phyloP scores from a whole-genome alignment of 805 yeast genomes.

The Barnettozyma populi region DNA sequence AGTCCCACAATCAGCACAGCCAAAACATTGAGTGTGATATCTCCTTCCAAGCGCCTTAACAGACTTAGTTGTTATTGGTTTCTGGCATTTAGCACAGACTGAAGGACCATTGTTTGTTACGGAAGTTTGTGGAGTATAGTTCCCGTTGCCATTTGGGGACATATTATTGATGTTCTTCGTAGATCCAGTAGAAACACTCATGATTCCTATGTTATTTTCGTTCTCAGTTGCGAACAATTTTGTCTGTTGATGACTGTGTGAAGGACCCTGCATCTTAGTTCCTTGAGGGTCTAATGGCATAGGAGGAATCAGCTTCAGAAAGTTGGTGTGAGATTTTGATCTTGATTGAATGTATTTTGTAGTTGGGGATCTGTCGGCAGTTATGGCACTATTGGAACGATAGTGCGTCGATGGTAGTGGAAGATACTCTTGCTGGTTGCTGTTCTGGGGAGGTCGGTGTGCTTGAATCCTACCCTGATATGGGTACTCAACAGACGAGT shows the following conservation, averaged over 20 bases:
- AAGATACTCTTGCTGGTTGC: not conserved
- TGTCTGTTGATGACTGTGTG: conserved; percentile 3
- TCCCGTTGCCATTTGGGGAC: not conserved
- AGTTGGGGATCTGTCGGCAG: not conserved
- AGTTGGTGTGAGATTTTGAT: conserved; percentile 14
- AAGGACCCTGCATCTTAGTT: conserved; percentile 11
- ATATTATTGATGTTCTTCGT: conserved; percentile 7
- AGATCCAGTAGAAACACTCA: conserved; percentile 4
- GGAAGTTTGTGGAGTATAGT: conserved; percentile 11
- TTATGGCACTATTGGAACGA: conserved; percentile 3
- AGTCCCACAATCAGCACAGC: conserved; percentile 77
- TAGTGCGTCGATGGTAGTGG: not conserved
- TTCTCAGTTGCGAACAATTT: not conserved
- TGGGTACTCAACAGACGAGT: not conserved
- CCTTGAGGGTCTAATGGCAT: conserved; percentile 15
- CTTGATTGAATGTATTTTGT: not conserved
- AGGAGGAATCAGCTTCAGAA: conserved; percentile 26
- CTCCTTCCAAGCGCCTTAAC: conserved; percentile 78
- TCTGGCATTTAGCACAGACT: conserved; percentile 46
- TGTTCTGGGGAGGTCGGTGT: not conserved
- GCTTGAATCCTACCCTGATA: not conserved
- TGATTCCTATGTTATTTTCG: conserved; percentile 8
- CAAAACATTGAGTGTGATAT: conserved; percentile 84
- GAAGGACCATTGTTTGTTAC: conserved; percentile 10
- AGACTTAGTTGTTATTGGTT: conserved; percentile 62